These are phyloP conservation scores for Centrapalus pauciflorus DNA, from an alignment of 129 eudicot genomes.

Conservation along the genomic window DNA sequence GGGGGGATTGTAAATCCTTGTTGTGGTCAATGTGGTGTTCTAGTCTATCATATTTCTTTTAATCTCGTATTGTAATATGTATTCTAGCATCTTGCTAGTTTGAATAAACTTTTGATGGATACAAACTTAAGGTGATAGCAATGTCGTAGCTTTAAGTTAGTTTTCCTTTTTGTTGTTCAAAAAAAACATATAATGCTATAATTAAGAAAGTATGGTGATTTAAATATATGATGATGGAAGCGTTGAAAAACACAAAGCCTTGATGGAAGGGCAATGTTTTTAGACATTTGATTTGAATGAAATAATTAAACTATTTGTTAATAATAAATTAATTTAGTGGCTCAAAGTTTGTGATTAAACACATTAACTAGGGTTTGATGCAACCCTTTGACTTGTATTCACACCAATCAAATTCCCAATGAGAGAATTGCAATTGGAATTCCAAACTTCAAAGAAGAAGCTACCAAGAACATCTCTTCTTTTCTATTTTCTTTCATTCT, in stretches of 20 bases:
- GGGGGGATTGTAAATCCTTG: too few relatives aligned
- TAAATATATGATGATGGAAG: slow-evolving; percentile 10
- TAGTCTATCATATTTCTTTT: too few relatives aligned
- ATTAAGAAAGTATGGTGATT: too few relatives aligned
- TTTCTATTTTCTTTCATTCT: neutral
- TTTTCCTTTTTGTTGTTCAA: too few relatives aligned
- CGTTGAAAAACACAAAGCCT: slow-evolving; percentile 3
- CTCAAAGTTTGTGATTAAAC: slow-evolving; percentile 28
- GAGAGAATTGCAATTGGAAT: slow-evolving; percentile 19
- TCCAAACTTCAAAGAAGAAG: slow-evolving; percentile 20
- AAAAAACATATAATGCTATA: too few relatives aligned
- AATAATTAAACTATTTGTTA: neutral
- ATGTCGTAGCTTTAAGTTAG: too few relatives aligned
- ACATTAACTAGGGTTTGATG: slow-evolving; percentile 40
- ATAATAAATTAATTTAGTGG: slow-evolving; percentile 37
- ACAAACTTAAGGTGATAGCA: too few relatives aligned
- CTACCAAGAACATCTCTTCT: slow-evolving; percentile 14
- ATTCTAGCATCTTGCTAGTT: too few relatives aligned
- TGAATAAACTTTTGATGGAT: too few relatives aligned
- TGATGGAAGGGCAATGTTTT: slow-evolving; percentile 8
- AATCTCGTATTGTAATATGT: too few relatives aligned
- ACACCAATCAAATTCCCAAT: slow-evolving; percentile 17
- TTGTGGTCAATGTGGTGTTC: too few relatives aligned
- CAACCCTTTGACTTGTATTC: slow-evolving; percentile 34
- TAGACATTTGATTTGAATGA: slow-evolving; percentile 4